Conservation (phyloP, 2,329 filamentous ascomycete genomes). For the Parafenestella ontariensis region DNA sequence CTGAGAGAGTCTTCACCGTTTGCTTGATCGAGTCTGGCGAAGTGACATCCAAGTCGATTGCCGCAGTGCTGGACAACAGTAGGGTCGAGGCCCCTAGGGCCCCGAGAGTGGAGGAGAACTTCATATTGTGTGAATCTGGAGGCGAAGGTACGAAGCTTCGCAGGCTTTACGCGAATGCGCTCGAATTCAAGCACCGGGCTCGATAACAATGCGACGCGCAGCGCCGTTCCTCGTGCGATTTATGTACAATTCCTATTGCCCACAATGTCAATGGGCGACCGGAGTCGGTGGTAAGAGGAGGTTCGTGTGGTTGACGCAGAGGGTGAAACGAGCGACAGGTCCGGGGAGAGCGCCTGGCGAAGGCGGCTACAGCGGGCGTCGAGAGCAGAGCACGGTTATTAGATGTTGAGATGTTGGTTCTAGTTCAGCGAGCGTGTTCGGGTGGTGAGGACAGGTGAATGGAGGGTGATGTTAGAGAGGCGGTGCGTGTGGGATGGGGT, state of each 20-base stretch:
- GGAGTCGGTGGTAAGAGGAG: conserved; percentile 11
- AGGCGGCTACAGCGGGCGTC: conserved; percentile 6
- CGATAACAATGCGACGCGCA: conserved; percentile 17
- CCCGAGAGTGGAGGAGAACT: conserved; percentile 39
- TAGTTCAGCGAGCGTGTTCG: conserved; percentile 20
- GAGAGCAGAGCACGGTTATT: conserved; percentile 1
- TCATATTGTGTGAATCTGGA: conserved; percentile 38
- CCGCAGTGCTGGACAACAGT: conserved; percentile 39
- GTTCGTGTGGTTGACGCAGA: conserved; percentile 26
- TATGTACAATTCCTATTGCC: not conserved
- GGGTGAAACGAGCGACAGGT: conserved; percentile 41
- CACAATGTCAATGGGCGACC: not conserved
- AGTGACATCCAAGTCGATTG: conserved; percentile 40
- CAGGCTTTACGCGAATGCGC: conserved; percentile 12
- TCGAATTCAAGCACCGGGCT: conserved; percentile 35
- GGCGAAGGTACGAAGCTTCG: conserved; percentile 10
- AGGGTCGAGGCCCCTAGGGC: conserved; percentile 42
- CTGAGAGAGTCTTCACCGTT: conserved; percentile 67
- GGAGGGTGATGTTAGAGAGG: conserved; percentile 11
- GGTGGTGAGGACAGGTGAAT: conserved; percentile 8
- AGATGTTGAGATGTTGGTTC: conserved; percentile 1
- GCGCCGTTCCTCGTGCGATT: conserved; percentile 4
- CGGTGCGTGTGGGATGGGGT: conserved; percentile 11
- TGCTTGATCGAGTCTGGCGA: conserved; percentile 66
- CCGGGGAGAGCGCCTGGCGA: conserved; percentile 17